Percentiles rank a stretch among this genome's conserved stretches.
Conservation (phyloP, 2,329 filamentous ascomycete genomes). For the Gliomastix tumulicola region DNA sequence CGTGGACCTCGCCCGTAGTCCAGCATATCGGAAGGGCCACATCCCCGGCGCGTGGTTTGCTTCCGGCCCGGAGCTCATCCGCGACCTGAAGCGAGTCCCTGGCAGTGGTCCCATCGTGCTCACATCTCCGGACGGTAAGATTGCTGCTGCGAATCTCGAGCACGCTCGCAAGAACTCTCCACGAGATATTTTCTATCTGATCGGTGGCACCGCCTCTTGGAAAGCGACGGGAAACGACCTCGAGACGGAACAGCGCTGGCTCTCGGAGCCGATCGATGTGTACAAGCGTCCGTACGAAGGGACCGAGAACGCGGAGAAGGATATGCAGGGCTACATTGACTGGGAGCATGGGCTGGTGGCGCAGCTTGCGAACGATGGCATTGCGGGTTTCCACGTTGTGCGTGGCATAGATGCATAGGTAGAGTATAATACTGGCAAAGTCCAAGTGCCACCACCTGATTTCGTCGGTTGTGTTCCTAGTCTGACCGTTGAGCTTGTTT, state of each 20-base stretch:
- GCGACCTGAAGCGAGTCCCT: conserved; percentile 11
- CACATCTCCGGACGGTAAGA: conserved; percentile 10
- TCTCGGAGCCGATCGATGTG: conserved; percentile 20
- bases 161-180: conserved; percentile 3
- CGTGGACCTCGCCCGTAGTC: conserved; percentile 19
- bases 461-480: no score
- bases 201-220: conserved; percentile 18
- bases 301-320: conserved; percentile 15
- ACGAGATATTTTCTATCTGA: conserved; percentile 11
- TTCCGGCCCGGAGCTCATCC: conserved; percentile 19
- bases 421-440: no score
- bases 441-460: no score
- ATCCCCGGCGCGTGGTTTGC: conserved; percentile 19
- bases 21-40: conserved; percentile 18
- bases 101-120: conserved; percentile 14
- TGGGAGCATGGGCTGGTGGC: conserved; percentile 22
- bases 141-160: conserved; percentile 7
- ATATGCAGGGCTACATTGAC: conserved; percentile 22
- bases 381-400: conserved; percentile 16
- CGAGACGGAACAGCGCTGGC: conserved; percentile 16
- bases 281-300: conserved; percentile 22
- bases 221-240: conserved; percentile 9
- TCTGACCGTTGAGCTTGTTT: no score
- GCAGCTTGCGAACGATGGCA: conserved; percentile 17
- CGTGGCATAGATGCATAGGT: conserved; percentile 2